phyloP scores from a whole-genome alignment of 148 eudicot species.

The Vaccinium macrocarpon region DNA sequence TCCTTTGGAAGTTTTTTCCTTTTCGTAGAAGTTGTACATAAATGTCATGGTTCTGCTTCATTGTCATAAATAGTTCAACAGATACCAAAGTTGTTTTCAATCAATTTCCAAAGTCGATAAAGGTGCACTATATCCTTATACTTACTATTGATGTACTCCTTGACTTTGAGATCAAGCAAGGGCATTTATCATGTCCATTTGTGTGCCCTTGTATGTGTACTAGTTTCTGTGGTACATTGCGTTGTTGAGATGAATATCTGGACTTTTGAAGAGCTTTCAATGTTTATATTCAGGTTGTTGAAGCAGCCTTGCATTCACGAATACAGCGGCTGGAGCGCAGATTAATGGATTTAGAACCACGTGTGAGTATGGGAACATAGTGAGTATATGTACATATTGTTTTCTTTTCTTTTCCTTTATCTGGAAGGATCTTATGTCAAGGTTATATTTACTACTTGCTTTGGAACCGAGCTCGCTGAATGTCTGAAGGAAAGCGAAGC shows the following conservation, averaged over 20 bases:
- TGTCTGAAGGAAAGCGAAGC: not conserved
- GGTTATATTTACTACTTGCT: slow-evolving; percentile 7
- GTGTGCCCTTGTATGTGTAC: not conserved
- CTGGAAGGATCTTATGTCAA: slow-evolving; percentile 7
- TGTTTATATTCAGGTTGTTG: slow-evolving; percentile 68
- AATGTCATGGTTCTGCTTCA: slow-evolving; percentile 6
- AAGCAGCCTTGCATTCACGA: slow-evolving; percentile 92
- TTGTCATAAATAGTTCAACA: not conserved
- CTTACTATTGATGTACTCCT: not conserved
- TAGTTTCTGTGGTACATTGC: not conserved
- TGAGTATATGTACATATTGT: slow-evolving; percentile 40
- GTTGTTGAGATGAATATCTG: not conserved
- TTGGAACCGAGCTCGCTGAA: not conserved
- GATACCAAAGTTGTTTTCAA: not conserved
- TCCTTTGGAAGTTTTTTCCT: not conserved
- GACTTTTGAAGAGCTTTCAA: slow-evolving; percentile 5
- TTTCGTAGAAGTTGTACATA: not conserved
- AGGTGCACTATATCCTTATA: not conserved
- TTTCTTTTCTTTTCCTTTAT: slow-evolving; percentile 5
- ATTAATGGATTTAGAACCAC: slow-evolving; percentile 93
- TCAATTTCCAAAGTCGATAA: not conserved
- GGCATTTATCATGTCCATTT: not conserved
- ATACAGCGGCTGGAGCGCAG: slow-evolving; percentile 78
- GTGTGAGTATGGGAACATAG: slow-evolving; percentile 82
- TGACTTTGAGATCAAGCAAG: not conserved